Conservation (phyloP, 1,284 basidiomycete species). For the Malassezia caprae region DNA sequence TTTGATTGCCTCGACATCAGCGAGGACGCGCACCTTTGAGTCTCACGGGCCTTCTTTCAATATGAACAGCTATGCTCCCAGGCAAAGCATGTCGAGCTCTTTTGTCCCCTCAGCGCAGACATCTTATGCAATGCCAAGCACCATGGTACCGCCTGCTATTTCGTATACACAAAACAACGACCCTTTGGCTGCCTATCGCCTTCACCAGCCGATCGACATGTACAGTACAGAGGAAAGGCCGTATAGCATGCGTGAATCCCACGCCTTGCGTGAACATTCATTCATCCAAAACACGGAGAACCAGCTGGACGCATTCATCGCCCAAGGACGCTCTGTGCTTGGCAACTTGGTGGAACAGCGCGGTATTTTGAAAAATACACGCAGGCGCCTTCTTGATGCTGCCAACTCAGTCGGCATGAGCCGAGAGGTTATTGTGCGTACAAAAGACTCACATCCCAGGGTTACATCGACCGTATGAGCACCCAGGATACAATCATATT, state of each 20-base stretch:
- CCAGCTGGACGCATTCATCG: conserved; percentile 44
- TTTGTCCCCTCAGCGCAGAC: background rate
- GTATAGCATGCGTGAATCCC: conserved; percentile 30
- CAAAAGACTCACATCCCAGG: conserved; percentile 3
- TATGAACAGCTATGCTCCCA: background rate
- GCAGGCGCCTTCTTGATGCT: conserved; percentile 34
- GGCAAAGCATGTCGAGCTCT: background rate
- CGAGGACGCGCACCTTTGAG: background rate
- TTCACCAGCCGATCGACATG: conserved; percentile 21
- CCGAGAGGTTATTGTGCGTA: conserved; percentile 36
- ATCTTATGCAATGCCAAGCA: background rate
- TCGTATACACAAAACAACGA: conserved; percentile 8
- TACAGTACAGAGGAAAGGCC: conserved; percentile 3
- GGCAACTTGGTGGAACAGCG: conserved; percentile 46
- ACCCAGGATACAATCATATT: conserved; percentile 47
- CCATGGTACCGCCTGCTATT: background rate
- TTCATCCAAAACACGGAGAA: conserved; percentile 44
- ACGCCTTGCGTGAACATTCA: conserved; percentile 43
- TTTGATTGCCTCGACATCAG: background rate
- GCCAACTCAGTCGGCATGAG: conserved; percentile 44
- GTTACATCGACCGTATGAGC: conserved; percentile 43
- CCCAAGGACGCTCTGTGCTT: conserved; percentile 43
- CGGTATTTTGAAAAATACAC: conserved; percentile 42
- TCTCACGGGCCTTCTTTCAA: background rate
- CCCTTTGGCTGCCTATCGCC: conserved; percentile 39